Evolutionary conservation across 805 yeast genomes (phyloP).

Genomic region (Candida broadrunensis): DNA sequence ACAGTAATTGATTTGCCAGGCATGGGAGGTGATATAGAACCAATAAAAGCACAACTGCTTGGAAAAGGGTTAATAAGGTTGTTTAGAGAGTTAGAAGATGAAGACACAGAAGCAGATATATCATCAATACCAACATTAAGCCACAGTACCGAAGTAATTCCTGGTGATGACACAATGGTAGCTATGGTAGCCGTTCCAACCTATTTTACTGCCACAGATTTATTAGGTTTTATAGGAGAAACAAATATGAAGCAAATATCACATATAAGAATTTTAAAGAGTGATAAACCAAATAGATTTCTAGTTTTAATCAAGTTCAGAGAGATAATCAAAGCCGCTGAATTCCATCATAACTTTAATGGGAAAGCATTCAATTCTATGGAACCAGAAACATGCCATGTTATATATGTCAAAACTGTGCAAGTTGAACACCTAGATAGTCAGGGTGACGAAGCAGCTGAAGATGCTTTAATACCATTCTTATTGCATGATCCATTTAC

Average conservation of each 20-base stretch:
- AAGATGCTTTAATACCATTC: conserved; percentile 53
- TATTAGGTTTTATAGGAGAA: conserved; percentile 78
- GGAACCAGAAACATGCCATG: conserved; percentile 87
- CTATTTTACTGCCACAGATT: conserved; percentile 80
- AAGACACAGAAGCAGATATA: conserved; percentile 2
- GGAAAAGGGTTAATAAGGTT: conserved; percentile 76
- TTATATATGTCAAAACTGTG: conserved; percentile 63
- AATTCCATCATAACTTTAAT: conserved; percentile 63
- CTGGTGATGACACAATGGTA: conserved; percentile 63
- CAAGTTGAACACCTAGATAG: conserved; percentile 27
- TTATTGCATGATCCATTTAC: conserved; percentile 75
- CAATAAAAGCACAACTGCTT: conserved; percentile 58
- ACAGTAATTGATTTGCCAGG: conserved; percentile 21
- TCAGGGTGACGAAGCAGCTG: conserved; percentile 8
- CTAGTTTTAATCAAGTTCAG: conserved; percentile 77
- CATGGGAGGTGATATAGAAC: conserved; percentile 31
- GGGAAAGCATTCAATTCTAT: conserved; percentile 78
- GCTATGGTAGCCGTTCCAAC: conserved; percentile 85
- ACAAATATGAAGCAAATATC: conserved; percentile 51
- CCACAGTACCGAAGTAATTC: conserved; percentile 2
- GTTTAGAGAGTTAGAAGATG: conserved; percentile 50
- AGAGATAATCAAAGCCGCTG: conserved; percentile 51
- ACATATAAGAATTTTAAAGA: conserved; percentile 70
- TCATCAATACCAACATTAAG: background rate
- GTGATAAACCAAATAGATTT: conserved; percentile 64